Evolutionary conservation across 2,329 filamentous ascomycete species (phyloP), one percentile per base, ranked within the genome.

Genomic region (Emergomyces orientalis): DNA sequence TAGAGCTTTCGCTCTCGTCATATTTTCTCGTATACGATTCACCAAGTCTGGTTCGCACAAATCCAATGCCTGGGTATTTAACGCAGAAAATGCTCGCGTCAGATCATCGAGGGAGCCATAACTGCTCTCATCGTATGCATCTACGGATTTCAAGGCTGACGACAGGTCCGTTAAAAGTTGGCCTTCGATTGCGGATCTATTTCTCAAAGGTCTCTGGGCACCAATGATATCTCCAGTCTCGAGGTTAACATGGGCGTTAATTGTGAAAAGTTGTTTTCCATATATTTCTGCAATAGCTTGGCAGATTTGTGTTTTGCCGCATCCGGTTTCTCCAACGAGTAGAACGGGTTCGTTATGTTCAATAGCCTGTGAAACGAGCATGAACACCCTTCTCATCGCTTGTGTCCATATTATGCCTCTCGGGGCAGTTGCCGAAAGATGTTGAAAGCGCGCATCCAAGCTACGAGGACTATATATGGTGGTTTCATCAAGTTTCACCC

Each of bases 161-260:
- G 76, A 67, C 34, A 97, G 75, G 69, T 89, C 86, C n/a, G 81
- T 74, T 39, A 80, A 78, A 37, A 97, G 78, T 1, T 84, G 75
- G 34, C 88, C 84, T 43, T 89, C 78, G 41, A 96, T 85, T 0
- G 85, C 85, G 17, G 87, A 85, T 51, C 92, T 85, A 73, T 97
- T 97, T 66, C 95, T 84, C 27, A 97, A 85, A 3, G 94, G 94
- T 64, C 94, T 81, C 74, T 99, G 94, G 2, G 94, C 94, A 67
- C 94, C 94, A 67, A 99, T 97, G 13, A 99, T 81, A 74, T 99
- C 94, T 19, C 94, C 93, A 0, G 95, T 97, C 74, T 99, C 95
- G 0, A 94, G 92, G 67, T 99, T 99, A 69, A 97, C 93, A 75
- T 99, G 95, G 2, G 95, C 94, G 72, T 99, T 99, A 71, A 99